These are phyloP conservation scores for Chiua virens DNA, from an alignment of 768 basidiomycete species.

Conservation along the genomic window DNA sequence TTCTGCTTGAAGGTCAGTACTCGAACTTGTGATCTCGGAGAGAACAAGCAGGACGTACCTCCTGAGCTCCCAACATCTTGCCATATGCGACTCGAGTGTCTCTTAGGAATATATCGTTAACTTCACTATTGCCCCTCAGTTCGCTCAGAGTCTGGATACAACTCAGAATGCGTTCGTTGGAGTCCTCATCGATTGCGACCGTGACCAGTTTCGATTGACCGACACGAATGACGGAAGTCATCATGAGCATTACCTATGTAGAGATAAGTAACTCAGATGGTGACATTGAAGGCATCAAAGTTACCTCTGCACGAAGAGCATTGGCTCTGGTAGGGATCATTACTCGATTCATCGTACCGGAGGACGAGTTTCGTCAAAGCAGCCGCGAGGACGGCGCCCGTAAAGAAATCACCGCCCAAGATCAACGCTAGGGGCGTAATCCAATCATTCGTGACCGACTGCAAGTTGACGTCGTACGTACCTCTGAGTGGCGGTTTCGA, in stretches of 20 bases:
- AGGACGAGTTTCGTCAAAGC: constrained; percentile 91
- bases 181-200: constrained; percentile 97
- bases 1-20: constrained; percentile 48
- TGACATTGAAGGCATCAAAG: not conserved
- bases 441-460: not conserved
- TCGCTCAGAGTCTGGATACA: constrained; percentile 94
- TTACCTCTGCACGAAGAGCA: constrained; percentile 80
- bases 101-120: constrained; percentile 72
- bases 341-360: constrained; percentile 54
- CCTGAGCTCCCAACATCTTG: constrained; percentile 94
- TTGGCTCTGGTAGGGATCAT: constrained; percentile 63
- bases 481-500: constrained; percentile 90
- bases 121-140: constrained; percentile 53
- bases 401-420: constrained; percentile 96
- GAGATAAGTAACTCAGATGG: not conserved
- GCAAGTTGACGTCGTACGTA: constrained; percentile 30
- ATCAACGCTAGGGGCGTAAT: constrained; percentile 60
- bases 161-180: constrained; percentile 92
- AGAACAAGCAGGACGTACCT: constrained; percentile 48
- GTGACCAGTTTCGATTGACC: constrained; percentile 96
- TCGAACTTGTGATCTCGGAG: not conserved
- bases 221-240: constrained; percentile 95
- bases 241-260: constrained; percentile 87
- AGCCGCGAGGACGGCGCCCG: constrained; percentile 85
- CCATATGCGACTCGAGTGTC: constrained; percentile 92